Base-by-base conservation (phyloP, 192 early-diverging fungal genomes). In the Coemansia sp. region DNA sequence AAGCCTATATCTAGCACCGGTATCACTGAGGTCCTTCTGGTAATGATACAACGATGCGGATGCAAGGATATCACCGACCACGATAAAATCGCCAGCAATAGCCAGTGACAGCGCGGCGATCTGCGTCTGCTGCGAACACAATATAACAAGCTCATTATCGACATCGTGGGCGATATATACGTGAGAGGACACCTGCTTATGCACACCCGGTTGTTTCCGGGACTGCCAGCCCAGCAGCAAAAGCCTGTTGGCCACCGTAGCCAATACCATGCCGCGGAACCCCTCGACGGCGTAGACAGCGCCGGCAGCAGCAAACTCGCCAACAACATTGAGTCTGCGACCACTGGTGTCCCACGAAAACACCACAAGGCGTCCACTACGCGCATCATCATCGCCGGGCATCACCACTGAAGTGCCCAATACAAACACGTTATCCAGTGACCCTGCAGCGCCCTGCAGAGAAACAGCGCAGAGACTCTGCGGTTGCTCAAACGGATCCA, bases 1-100 rank as follows among this genome's bases (percentile, higher is more conserved):
- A 45, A 80, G 67, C 7, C 60, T 59, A 20, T 57, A 30, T 22
- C 65, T 56, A 0, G 22, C 22, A 25, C 1, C 22, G 59, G 40
- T 20, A 33, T 5, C 18, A 48, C 60, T 28, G 31, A n/a, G 10
- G 55, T 32, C 42, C 42, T 71, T 57, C 52, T 76, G 69, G 60
- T 76, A 82, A 17, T 42, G 50, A 48, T 92, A 80, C 6, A 94
- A 48, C 6, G 88, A 82, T 7, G 89, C 87, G 0, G 93, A 95
- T 45, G 88, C 84, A 83, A 96, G 86, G 45, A 96, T 29, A 73
- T 98, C 96, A 18, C 90, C 94, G 12, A 94, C 90, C 0, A 90
- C 60, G 28, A 97, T 69, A 29, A 84, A 84, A 58, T 94, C 88
- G 22, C 89, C 92, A 10, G 66, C 68, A 4, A 82, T 78, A 3